Evolutionary conservation across 129 eudicot species (phyloP).

Genomic region (Gnaphalium uliginosum): DNA sequence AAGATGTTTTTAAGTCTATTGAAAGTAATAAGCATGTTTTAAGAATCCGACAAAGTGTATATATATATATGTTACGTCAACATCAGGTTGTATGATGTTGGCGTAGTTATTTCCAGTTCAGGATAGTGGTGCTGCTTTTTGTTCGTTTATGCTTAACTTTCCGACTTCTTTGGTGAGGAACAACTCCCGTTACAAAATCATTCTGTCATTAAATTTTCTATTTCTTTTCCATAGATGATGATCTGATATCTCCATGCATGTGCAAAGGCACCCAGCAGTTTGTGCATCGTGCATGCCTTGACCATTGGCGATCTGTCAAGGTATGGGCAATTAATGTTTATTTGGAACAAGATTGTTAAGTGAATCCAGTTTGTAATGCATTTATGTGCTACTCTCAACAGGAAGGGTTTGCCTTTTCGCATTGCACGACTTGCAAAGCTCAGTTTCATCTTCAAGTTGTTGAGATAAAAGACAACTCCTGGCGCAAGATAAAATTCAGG

Average conservation of each 20-base stretch:
- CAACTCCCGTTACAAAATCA: slow-evolving; percentile 9
- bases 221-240: slow-evolving; percentile 46
- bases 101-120: slow-evolving; percentile 20
- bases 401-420: slow-evolving; percentile 97
- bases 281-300: slow-evolving; percentile 91
- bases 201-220: neutral
- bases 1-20: slow-evolving; percentile 21
- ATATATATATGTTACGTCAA: neutral
- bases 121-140: slow-evolving; percentile 4
- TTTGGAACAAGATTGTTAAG: neutral
- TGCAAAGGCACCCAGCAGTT: slow-evolving; percentile 96
- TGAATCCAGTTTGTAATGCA: neutral
- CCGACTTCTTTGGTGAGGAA: slow-evolving; percentile 15
- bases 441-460: slow-evolving; percentile 78
- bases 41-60: slow-evolving; percentile 14
- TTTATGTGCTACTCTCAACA: slow-evolving; percentile 27
- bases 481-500: slow-evolving; percentile 83
- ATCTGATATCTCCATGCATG: slow-evolving; percentile 90
- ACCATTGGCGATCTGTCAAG: slow-evolving; percentile 96
- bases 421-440: slow-evolving; percentile 96
- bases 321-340: slow-evolving; percentile 27
- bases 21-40: neutral
- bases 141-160: slow-evolving; percentile 13
- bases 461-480: slow-evolving; percentile 57
- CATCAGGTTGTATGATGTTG: slow-evolving; percentile 14